Conservation (phyloP, 1,284 basidiomycete genomes). For the Crepidotus sp. region DNA sequence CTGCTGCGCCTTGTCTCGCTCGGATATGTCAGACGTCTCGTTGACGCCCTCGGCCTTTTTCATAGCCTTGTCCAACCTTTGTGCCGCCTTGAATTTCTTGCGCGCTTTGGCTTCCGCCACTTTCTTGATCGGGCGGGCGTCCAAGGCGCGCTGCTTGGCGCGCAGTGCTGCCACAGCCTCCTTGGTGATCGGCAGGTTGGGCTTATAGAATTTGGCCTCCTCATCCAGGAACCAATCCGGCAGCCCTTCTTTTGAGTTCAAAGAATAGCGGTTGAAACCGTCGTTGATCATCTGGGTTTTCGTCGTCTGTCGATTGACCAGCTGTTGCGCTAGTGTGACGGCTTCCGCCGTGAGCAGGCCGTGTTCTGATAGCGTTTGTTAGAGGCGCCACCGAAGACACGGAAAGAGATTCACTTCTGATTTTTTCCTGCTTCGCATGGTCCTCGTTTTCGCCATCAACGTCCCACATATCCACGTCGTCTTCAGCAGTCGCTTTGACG, state of each 20-base stretch:
- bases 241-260: conserved; percentile 86
- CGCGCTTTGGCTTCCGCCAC: conserved; percentile 97
- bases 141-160: conserved; percentile 87
- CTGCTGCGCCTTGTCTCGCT: conserved; percentile 89
- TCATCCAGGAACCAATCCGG: conserved; percentile 98
- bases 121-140: conserved; percentile 98
- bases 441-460: conserved; percentile 75
- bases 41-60: conserved; percentile 96
- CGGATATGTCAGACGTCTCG: conserved; percentile 83
- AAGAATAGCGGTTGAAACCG: conserved; percentile 91
- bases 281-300: conserved; percentile 88
- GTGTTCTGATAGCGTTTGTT: conserved; percentile 44
- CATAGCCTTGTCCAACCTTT: conserved; percentile 85
- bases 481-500: conserved; percentile 55
- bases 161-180: conserved; percentile 86
- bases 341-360: conserved; percentile 90
- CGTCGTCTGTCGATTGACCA: conserved; percentile 89
- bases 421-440: conserved; percentile 59
- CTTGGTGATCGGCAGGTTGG: conserved; percentile 94
- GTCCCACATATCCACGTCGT: conserved; percentile 73
- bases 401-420: conserved; percentile 49
- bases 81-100: conserved; percentile 88
- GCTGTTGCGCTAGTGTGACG: conserved; percentile 82
- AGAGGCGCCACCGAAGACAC: conserved; percentile 9
- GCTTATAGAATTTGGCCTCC: conserved; percentile 87